These are phyloP conservation scores for Metschnikowia amazonensis DNA, from an alignment of 805 yeast species.

Conservation along the genomic window DNA sequence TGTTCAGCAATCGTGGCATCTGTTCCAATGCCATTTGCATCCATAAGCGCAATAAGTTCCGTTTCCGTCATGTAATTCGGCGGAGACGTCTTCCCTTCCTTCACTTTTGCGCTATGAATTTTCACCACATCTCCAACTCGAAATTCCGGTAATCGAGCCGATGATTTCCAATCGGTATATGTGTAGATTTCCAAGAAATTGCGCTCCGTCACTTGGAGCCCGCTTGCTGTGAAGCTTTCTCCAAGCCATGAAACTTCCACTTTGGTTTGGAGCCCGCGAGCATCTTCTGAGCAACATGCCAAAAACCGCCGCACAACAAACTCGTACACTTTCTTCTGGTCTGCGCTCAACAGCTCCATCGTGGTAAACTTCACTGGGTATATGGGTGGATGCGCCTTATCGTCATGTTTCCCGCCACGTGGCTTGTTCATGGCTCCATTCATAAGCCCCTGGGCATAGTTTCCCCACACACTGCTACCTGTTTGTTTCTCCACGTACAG, in stretches of 20 bases:
- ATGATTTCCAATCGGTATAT: conserved; percentile 74
- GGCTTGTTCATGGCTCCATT: conserved; percentile 51
- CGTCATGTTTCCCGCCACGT: conserved; percentile 77
- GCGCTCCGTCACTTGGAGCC: conserved; percentile 64
- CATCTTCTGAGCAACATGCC: conserved; percentile 91
- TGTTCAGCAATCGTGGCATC: conserved; percentile 99
- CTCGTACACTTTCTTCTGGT: conserved; percentile 75
- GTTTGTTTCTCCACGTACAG: conserved; percentile 59
- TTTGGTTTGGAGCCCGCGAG: conserved; percentile 67
- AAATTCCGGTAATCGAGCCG: conserved; percentile 62
- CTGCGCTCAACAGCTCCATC: conserved; percentile 27
- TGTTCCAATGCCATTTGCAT: conserved; percentile 95
- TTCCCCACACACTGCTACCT: conserved; percentile 62
- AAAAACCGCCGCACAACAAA: conserved; percentile 80
- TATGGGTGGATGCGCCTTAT: conserved; percentile 97
- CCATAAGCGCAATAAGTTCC: conserved; percentile 90
- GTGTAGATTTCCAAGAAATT: conserved; percentile 80
- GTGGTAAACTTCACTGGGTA: conserved; percentile 69
- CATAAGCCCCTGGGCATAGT: conserved; percentile 48
- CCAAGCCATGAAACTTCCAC: conserved; percentile 71
- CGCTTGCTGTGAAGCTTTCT: conserved; percentile 70
- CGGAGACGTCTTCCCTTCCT: conserved; percentile 73
- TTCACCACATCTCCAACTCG: conserved; percentile 51
- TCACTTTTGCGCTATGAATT: conserved; percentile 55
- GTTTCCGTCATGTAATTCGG: conserved; percentile 87